Conservation (phyloP, 192 early-diverging fungal genomes). For the Gryganskiella cystojenkinii region DNA sequence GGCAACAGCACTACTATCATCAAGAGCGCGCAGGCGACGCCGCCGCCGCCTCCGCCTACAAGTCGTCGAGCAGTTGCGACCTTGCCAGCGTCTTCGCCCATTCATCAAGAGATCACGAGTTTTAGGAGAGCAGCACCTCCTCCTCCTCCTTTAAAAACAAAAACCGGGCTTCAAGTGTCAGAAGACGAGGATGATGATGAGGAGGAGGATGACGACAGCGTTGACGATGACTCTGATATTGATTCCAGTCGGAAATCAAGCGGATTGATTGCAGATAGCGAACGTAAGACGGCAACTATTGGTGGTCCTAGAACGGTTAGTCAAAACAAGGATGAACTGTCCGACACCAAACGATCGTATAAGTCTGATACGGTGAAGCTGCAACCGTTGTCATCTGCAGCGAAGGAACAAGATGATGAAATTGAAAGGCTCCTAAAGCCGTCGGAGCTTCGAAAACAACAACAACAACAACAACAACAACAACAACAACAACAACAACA, state of each 20-base stretch:
- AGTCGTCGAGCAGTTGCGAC: slow-evolving; percentile 15
- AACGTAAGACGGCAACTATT: not conserved
- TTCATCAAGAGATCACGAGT: slow-evolving; percentile 15
- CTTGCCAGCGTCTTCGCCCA: slow-evolving; percentile 19
- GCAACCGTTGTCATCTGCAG: not conserved
- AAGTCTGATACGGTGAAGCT: not conserved
- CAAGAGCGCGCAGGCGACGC: not conserved
- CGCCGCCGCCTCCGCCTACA: slow-evolving; percentile 32
- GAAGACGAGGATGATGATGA: slow-evolving; percentile 2
- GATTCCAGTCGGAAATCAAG: not conserved
- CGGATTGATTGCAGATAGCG: not conserved
- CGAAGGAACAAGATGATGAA: not conserved
- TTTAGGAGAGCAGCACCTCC: slow-evolving; percentile 27
- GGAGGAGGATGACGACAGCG: slow-evolving; percentile 19
- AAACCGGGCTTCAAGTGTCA: no score
- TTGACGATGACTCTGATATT: slow-evolving; percentile 25
- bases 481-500: no score
- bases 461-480: slow-evolving; percentile 15
- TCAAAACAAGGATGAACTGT: no score
- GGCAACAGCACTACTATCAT: not conserved
- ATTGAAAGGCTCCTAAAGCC: slow-evolving; percentile 30
- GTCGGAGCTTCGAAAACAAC: slow-evolving; percentile 16
- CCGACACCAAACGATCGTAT: no score
- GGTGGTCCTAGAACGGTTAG: no score
- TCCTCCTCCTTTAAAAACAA: slow-evolving; percentile 18